Base-by-base conservation (phyloP, 2,329 filamentous ascomycete species). In the Sporothrix variecibatus region DNA sequence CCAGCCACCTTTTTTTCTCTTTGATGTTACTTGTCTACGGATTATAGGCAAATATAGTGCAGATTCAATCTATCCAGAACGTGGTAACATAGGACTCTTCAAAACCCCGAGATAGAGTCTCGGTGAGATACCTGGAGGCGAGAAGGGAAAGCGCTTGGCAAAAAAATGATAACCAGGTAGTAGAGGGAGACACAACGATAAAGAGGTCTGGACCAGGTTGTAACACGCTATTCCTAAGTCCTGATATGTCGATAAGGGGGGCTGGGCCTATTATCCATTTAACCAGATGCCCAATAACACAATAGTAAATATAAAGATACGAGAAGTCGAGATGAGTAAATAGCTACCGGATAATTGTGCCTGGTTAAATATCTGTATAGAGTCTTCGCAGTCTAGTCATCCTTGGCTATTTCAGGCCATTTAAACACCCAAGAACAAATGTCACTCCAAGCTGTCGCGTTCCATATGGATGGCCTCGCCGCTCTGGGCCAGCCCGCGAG, bases 1-100 rank as follows among this genome's bases (percentile, higher is more conserved):
- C 67, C 67, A 70, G 67, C 67, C 67, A 56, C 49, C 7, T 40
- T 40, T 8, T 34, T 70, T 70, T 70, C 20, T 46, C 15, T 28
- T 1, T n/a, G 12, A 28, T 67, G 11, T 17, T 17, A 8, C 2
- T 11, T 26, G 11, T 43, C 6, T 20, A 8, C n/a, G 23, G 23
- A 20, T 9, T 26, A 28, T 28, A 46, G 62, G 23, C 38, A 46
- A 28, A 67, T 43, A 67, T 43, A 67, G 60, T 17, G 11, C n/a
- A 7, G 9, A 43, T 17, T 46, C 15, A 31, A 67, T 67, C 26
- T 67, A 67, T 17, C 23, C 62, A 46, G 62, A 67, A 67, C 62
- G 40, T 67, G 38, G 38, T 8, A n/a, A 64, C 60, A 64, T 17
- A 8, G 60, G 20, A 58, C 28, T 12, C 4, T 64, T 7, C n/a